These are phyloP conservation scores for Juglanconis sp. DNA, from an alignment of 2,329 filamentous ascomycete genomes.

Conservation along the genomic window DNA sequence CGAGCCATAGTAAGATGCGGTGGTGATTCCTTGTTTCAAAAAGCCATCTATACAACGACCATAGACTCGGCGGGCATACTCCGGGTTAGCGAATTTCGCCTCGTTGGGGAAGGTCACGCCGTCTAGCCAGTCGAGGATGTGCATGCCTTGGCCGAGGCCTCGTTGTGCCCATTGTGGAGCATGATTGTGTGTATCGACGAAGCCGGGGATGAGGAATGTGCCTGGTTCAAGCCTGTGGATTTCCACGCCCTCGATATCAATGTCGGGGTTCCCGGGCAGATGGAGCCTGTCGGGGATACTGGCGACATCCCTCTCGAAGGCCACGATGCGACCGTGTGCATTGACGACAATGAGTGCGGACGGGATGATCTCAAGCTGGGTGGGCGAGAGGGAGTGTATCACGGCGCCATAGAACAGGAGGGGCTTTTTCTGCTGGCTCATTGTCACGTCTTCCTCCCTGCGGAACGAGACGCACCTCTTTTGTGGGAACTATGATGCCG, in stretches of 20 bases:
- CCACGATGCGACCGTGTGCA: conserved; percentile 25
- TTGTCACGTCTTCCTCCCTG: background rate
- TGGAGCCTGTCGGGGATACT: background rate
- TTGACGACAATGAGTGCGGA: conserved; percentile 20
- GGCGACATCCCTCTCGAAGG: conserved; percentile 22
- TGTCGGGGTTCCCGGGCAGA: conserved; percentile 15
- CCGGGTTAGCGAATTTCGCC: conserved; percentile 53
- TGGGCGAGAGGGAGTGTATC: conserved; percentile 9
- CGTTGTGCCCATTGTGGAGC: conserved; percentile 55
- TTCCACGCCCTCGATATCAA: conserved; percentile 17
- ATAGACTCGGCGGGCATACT: conserved; percentile 53
- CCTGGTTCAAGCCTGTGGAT: conserved; percentile 34
- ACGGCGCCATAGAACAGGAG: conserved; percentile 10
- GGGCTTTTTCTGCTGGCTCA: background rate
- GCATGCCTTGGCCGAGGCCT: conserved; percentile 47
- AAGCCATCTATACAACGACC: conserved; percentile 52
- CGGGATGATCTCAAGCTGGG: conserved; percentile 11
- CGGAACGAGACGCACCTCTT: no score
- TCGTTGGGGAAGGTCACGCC: conserved; percentile 64
- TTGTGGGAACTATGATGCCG: no score
- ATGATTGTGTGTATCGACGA: conserved; percentile 67
- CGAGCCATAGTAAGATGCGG: conserved; percentile 58
- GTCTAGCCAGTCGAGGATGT: conserved; percentile 62
- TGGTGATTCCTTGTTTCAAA: conserved; percentile 60
- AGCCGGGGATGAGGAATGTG: conserved; percentile 56